A percentile compares a stretch with the other conserved stretches of the same genome.
These are phyloP conservation scores for Waitea zeae DNA, from an alignment of 1,284 basidiomycete species.

Conservation along the genomic window DNA sequence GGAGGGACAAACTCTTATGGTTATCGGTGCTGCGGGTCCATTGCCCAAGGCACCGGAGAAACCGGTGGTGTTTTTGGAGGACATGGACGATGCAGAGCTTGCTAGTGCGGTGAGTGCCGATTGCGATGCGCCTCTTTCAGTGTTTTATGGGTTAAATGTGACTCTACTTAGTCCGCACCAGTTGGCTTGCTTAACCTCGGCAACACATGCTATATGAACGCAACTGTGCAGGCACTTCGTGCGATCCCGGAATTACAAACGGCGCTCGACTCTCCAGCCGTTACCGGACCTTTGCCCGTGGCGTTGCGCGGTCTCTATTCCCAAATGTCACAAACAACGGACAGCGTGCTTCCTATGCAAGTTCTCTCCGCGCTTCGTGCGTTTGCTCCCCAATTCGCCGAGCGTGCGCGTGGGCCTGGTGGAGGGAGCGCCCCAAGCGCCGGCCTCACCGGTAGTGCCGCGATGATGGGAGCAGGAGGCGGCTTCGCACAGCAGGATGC, in stretches of 20 bases:
- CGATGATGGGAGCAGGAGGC: slow-evolving; percentile 23
- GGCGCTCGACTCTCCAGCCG: slow-evolving; percentile 24
- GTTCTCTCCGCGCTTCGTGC: slow-evolving; percentile 63
- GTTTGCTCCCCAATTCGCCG: slow-evolving; percentile 86
- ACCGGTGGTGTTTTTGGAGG: slow-evolving; percentile 73
- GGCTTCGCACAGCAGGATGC: slow-evolving; percentile 97
- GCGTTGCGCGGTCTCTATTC: slow-evolving; percentile 62
- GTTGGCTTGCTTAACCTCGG: slow-evolving; percentile 53
- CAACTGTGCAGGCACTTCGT: slow-evolving; percentile 83
- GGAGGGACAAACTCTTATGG: slow-evolving; percentile 70
- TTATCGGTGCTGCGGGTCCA: slow-evolving; percentile 85
- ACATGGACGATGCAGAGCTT: slow-evolving; percentile 73
- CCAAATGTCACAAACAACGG: slow-evolving; percentile 61
- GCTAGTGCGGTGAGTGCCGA: slow-evolving; percentile 52
- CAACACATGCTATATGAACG: slow-evolving; percentile 94
- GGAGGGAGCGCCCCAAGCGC: no score
- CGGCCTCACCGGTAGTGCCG: slow-evolving; percentile 24
- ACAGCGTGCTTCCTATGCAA: slow-evolving; percentile 56
- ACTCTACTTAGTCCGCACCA: slow-evolving; percentile 26
- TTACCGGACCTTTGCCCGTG: slow-evolving; percentile 18
- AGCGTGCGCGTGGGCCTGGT: slow-evolving; percentile 36
- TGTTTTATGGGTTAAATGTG: slow-evolving; percentile 1
- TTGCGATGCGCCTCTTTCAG: no score
- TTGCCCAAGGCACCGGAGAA: slow-evolving; percentile 76
- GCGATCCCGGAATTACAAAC: slow-evolving; percentile 78